A percentile compares a stretch with the other conserved stretches of the same genome.
Conservation (phyloP, 768 basidiomycete species). For the Amanita pseudoporphyria region DNA sequence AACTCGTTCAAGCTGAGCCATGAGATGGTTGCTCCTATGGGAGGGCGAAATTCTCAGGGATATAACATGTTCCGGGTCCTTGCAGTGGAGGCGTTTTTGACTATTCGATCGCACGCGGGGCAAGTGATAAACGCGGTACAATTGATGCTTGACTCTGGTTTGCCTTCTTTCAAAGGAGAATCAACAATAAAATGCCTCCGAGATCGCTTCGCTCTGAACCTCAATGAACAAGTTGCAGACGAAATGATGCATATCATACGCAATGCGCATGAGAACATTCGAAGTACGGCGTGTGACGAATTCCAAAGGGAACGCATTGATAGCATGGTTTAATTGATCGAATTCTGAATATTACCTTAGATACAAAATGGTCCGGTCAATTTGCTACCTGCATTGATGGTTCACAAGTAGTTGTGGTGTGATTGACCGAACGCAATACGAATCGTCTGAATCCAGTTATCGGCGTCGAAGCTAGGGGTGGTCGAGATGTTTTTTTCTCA, state of each 20-base stretch:
- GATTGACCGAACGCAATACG: no score
- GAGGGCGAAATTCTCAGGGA: conserved; percentile 88
- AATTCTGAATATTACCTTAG: conserved; percentile 12
- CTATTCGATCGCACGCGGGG: conserved; percentile 89
- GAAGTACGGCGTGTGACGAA: conserved; percentile 91
- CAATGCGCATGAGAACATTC: conserved; percentile 92
- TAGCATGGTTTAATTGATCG: background rate
- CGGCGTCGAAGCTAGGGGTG: no score
- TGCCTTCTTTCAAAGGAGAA: conserved; percentile 98
- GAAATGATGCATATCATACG: conserved; percentile 84
- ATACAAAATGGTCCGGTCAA: conserved; percentile 28
- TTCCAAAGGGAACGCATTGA: conserved; percentile 69
- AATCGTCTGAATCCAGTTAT: no score
- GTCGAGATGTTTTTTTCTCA: no score
- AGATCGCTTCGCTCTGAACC: conserved; percentile 75
- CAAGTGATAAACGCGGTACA: conserved; percentile 83
- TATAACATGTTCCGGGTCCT: conserved; percentile 92
- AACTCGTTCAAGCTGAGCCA: conserved; percentile 97
- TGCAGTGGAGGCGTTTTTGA: conserved; percentile 93
- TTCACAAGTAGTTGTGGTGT: conserved; percentile 21
- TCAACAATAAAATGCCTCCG: conserved; percentile 77
- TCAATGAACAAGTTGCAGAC: conserved; percentile 89
- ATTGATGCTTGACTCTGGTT: conserved; percentile 89
- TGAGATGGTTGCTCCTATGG: conserved; percentile 98
- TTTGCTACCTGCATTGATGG: background rate